Evolutionary conservation across 2,329 filamentous ascomycete species (phyloP).

Genomic region (Thermoascus crustaceus): DNA sequence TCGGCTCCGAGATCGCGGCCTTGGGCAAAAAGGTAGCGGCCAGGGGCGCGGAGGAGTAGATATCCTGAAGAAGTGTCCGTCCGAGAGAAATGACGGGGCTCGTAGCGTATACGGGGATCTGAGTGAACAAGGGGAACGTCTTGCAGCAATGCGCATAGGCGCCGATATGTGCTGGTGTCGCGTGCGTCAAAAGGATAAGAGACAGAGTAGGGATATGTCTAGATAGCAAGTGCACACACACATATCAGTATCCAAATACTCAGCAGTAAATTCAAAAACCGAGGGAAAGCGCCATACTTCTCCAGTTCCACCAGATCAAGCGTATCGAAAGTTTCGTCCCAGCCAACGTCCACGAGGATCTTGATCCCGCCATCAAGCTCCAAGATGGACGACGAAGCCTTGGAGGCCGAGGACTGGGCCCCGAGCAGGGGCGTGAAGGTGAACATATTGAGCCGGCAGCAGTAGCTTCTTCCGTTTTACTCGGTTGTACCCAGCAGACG

Average conservation of each 20-base stretch:
- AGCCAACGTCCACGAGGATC: constrained; percentile 86
- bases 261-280: constrained; percentile 8
- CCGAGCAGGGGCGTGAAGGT: constrained; percentile 89
- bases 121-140: constrained; percentile 81
- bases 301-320: constrained; percentile 79
- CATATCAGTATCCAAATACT: constrained; percentile 7
- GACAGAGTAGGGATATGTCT: constrained; percentile 89
- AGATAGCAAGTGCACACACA: constrained; percentile 6
- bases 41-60: constrained; percentile 84
- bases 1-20: constrained; percentile 53
- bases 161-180: constrained; percentile 82
- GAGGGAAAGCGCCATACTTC: constrained; percentile 51
- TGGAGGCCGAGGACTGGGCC: constrained; percentile 69
- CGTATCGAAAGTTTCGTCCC: constrained; percentile 85
- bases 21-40: constrained; percentile 75
- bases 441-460: constrained; percentile 88
- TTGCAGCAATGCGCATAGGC: constrained; percentile 97
- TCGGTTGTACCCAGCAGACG: constrained; percentile 3
- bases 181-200: constrained; percentile 87
- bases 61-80: constrained; percentile 79
- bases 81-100: constrained; percentile 88
- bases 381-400: constrained; percentile 87
- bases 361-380: constrained; percentile 97
- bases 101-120: constrained; percentile 91
- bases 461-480: no score